Percentiles rank a stretch among this genome's conserved stretches.
Evolutionary conservation across 2,329 filamentous ascomycete species (phyloP).

Genomic region (Pseudogymnoascus sp.): DNA sequence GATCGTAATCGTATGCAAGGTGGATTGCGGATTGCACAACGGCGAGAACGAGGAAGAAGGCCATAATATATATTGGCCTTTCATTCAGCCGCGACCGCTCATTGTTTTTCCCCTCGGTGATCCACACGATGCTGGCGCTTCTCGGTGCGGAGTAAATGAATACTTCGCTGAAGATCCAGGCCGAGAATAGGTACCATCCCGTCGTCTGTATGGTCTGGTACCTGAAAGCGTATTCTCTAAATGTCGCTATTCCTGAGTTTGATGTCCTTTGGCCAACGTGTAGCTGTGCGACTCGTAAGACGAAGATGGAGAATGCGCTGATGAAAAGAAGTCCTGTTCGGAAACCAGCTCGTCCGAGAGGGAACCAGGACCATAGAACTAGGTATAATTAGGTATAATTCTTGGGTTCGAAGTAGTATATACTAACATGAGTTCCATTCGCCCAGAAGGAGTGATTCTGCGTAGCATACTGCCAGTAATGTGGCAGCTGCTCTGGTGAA

Average conservation of each 20-base stretch:
- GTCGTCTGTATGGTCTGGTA: constrained; percentile 60
- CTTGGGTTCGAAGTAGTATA: constrained; percentile 7
- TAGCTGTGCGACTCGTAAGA: constrained; percentile 79
- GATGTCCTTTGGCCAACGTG: constrained; percentile 70
- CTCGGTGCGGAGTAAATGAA: constrained; percentile 67
- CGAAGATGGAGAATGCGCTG: constrained; percentile 68
- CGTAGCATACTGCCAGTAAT: constrained; percentile 65
- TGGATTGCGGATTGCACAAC: constrained; percentile 64
- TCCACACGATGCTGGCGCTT: constrained; percentile 60
- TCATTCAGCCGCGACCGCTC: constrained; percentile 79
- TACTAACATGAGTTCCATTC: constrained; percentile 54
- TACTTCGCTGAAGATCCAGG: constrained; percentile 70
- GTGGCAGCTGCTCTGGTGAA: constrained; percentile 73
- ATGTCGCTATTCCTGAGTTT: constrained; percentile 58
- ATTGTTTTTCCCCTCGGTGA: constrained; percentile 61
- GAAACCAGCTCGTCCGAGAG: constrained; percentile 67
- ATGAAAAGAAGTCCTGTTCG: constrained; percentile 71
- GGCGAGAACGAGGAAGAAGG: constrained; percentile 62
- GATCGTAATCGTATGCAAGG: constrained; percentile 67
- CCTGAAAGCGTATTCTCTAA: constrained; percentile 50
- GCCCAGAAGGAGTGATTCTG: constrained; percentile 63
- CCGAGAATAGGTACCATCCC: constrained; percentile 71
- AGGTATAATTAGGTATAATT: constrained; percentile 13
- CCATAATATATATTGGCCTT: constrained; percentile 72
- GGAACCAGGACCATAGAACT: constrained; percentile 82